phyloP scores from a whole-genome alignment of 768 basidiomycete genomes.

The Megacollybia marginata region DNA sequence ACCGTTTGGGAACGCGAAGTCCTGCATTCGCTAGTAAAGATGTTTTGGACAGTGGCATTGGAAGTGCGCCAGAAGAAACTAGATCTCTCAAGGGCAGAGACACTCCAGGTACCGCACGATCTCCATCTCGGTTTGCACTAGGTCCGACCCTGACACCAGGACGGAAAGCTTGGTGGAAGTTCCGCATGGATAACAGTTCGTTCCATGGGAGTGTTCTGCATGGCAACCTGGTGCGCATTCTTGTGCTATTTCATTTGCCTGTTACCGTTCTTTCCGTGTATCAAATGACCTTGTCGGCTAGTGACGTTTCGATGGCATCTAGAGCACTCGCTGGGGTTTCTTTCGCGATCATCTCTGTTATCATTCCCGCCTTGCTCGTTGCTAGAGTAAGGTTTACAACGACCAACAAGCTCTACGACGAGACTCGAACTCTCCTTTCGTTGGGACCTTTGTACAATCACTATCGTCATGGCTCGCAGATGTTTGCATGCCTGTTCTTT shows the following conservation, averaged over 20 bases:
- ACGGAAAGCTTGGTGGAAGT: slow-evolving; percentile 39
- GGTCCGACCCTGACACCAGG: slow-evolving; percentile 13
- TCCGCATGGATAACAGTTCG: slow-evolving; percentile 58
- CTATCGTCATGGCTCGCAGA: slow-evolving; percentile 84
- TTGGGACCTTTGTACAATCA: slow-evolving; percentile 94
- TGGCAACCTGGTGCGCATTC: slow-evolving; percentile 87
- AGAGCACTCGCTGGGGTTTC: slow-evolving; percentile 77
- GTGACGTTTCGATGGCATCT: slow-evolving; percentile 47
- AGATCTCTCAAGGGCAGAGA: slow-evolving; percentile 35
- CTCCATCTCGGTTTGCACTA: slow-evolving; percentile 19
- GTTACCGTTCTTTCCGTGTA: slow-evolving; percentile 89
- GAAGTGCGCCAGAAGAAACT: slow-evolving; percentile 36
- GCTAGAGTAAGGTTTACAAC: slow-evolving; percentile 73
- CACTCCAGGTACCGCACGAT: slow-evolving; percentile 9
- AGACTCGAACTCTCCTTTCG: slow-evolving; percentile 84
- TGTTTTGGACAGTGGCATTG: slow-evolving; percentile 26
- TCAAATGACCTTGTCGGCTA: slow-evolving; percentile 60
- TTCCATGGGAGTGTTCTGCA: slow-evolving; percentile 78
- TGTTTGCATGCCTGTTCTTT: slow-evolving; percentile 80
- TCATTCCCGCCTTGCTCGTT: slow-evolving; percentile 69
- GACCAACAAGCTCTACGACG: slow-evolving; percentile 89
- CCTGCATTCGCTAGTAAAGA: slow-evolving; percentile 45
- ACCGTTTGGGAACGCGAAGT: slow-evolving; percentile 26
- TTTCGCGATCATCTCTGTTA: slow-evolving; percentile 72
- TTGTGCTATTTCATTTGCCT: slow-evolving; percentile 91